Conservation (phyloP, 1,284 basidiomycete species). For the Heliocybe sulcata region DNA sequence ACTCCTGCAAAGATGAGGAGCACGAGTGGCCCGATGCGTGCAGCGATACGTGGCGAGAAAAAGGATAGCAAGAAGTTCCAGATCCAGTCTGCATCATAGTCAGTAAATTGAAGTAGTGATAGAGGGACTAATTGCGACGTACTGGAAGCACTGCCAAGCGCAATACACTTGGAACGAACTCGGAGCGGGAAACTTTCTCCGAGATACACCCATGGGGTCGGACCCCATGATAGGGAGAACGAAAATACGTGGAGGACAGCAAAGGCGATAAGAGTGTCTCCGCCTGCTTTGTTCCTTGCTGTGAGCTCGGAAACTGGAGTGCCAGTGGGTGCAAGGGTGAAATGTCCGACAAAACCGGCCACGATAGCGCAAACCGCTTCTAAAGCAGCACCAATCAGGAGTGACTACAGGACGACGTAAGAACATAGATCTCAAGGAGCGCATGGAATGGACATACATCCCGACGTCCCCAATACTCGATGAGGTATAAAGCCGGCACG, state of each 20-base stretch:
- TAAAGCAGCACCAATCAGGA: slow-evolving; percentile 58
- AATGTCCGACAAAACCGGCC: slow-evolving; percentile 69
- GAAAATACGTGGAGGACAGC: slow-evolving; percentile 70
- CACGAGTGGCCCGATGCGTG: slow-evolving; percentile 70
- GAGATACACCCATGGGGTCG: slow-evolving; percentile 56
- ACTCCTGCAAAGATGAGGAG: slow-evolving; percentile 72
- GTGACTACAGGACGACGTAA: slow-evolving; percentile 30
- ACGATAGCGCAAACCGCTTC: slow-evolving; percentile 61
- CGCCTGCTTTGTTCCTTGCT: slow-evolving; percentile 47
- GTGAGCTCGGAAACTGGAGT: slow-evolving; percentile 42
- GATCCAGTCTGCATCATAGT: slow-evolving; percentile 35
- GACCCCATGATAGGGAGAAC: slow-evolving; percentile 70
- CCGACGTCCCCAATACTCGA: slow-evolving; percentile 60
- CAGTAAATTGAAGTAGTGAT: not conserved
- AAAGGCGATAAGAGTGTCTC: slow-evolving; percentile 65
- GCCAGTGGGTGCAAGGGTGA: slow-evolving; percentile 45
- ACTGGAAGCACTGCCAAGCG: slow-evolving; percentile 54
- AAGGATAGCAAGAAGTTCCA: slow-evolving; percentile 74
- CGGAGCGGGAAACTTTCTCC: slow-evolving; percentile 65
- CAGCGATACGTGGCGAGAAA: slow-evolving; percentile 63
- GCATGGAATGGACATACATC: slow-evolving; percentile 28
- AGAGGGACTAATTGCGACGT: not conserved
- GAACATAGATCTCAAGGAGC: not conserved
- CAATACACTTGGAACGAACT: slow-evolving; percentile 70
- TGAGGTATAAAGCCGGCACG: slow-evolving; percentile 58